These are phyloP conservation scores for Eucalyptus microcorys DNA, from an alignment of 345 rosid species.

Conservation along the genomic window DNA sequence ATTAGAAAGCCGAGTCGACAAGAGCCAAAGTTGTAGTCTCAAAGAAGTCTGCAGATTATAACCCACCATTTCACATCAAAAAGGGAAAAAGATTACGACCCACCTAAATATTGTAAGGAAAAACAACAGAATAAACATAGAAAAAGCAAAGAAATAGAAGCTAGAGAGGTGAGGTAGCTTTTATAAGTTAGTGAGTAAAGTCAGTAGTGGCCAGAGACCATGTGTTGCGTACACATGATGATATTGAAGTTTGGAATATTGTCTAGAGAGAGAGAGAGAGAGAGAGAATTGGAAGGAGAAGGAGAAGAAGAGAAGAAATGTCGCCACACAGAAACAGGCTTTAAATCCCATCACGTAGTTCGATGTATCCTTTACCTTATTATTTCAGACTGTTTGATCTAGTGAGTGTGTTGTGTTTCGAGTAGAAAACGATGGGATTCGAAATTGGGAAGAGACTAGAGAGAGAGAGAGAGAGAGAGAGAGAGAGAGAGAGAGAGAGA, in stretches of 20 bases:
- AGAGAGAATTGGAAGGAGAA: background rate
- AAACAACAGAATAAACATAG: background rate
- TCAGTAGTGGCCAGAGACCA: slow-evolving; percentile 4
- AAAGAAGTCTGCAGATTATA: slow-evolving; percentile 3
- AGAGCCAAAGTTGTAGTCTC: background rate
- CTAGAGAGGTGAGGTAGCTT: background rate
- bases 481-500: background rate
- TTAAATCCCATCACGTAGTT: slow-evolving; percentile 35
- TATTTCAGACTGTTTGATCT: background rate
- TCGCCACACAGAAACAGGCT: slow-evolving; percentile 7
- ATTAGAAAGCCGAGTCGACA: background rate
- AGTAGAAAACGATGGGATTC: slow-evolving; percentile 35
- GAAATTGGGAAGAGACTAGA: background rate
- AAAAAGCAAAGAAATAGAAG: background rate
- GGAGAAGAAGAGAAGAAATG: background rate
- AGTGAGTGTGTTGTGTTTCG: background rate
- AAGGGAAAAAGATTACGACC: background rate
- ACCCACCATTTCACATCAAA: background rate
- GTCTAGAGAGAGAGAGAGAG: background rate
- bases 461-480: background rate
- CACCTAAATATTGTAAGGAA: background rate
- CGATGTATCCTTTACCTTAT: slow-evolving; percentile 29
- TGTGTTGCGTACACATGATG: background rate
- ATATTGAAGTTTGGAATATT: slow-evolving; percentile 17
- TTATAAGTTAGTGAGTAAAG: slow-evolving; percentile 11